phyloP scores from a whole-genome alignment of 2,329 filamentous ascomycete genomes.

The Diplodia seriata region DNA sequence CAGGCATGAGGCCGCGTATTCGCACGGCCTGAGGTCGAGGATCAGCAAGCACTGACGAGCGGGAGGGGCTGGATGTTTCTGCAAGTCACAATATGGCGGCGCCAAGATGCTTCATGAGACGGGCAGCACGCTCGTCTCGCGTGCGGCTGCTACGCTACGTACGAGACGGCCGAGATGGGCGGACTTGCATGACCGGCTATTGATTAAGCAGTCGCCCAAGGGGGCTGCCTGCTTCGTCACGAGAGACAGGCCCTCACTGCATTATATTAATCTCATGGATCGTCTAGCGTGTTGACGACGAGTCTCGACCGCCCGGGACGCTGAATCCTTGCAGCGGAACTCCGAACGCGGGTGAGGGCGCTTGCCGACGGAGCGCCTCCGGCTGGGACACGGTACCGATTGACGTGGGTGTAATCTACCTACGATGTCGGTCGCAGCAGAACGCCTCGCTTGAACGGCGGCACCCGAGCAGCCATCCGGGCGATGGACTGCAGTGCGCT shows the following conservation, averaged over 20 bases:
- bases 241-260: slow-evolving; percentile 19
- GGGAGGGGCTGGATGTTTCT: slow-evolving; percentile 8
- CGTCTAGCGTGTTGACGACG: slow-evolving; percentile 15
- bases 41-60: slow-evolving; percentile 1
- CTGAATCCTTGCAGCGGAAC: slow-evolving; percentile 8
- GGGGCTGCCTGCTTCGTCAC: slow-evolving; percentile 20
- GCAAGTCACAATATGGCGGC: slow-evolving; percentile 23
- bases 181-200: slow-evolving; percentile 15
- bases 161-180: slow-evolving; percentile 18
- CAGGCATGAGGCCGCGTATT: slow-evolving; percentile 13
- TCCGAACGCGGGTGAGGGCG: slow-evolving; percentile 16
- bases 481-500: neutral
- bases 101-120: slow-evolving; percentile 4
- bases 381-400: slow-evolving; percentile 6
- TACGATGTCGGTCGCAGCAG: slow-evolving; percentile 1
- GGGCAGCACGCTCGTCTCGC: slow-evolving; percentile 13
- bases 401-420: slow-evolving; percentile 18
- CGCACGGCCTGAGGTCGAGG: slow-evolving; percentile 6
- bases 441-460: neutral
- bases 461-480: neutral
- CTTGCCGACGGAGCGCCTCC: slow-evolving; percentile 19
- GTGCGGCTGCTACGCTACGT: slow-evolving; percentile 25
- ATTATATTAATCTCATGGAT: slow-evolving; percentile 29
- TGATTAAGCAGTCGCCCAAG: slow-evolving; percentile 11
- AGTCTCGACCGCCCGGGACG: slow-evolving; percentile 25